Base-by-base conservation (phyloP, 306 rosid genomes). In the Citrullus amarus region DNA sequence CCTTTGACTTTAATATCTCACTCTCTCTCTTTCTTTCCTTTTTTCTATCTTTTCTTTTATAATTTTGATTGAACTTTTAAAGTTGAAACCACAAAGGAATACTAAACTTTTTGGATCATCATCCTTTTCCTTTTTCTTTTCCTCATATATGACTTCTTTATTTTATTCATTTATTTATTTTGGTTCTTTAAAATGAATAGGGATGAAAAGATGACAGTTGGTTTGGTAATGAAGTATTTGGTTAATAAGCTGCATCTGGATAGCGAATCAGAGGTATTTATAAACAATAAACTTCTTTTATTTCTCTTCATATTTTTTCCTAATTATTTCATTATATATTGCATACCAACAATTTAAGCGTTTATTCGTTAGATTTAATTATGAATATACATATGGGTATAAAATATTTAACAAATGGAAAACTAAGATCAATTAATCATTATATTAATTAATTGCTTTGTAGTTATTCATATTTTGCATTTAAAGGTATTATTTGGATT, bases 141-240 rank as follows among this genome's bases (percentile, higher is more conserved):
- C 20, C 43, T 22, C 2, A 8, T 2, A 43, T 43, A 8, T 43
- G 6, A 43, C 2, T 43, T 43, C 2, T 43, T 43, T 9, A 9
- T 43, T 36, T 43, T 6, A 41, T 41, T 41, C 7, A 41, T 41
- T 41, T 41, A 41, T 43, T 43, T 43, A 8, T 43, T 36, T 20
- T 34, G 8, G 4, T 72, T 55, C 53, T 13, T 22, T 5, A 4
- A 41, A 81, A 69, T 51, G 38, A 25, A 17, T 48, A 93, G 98
- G 83, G 99, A 96, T 79, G 97, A 96, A 88, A 91, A 85, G 81
- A 96, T 91, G 97, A 91, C 97, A 69, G 92, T 96, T 83, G 90
- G 98, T 81, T 90, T 91, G 88, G 84, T 96, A 50, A 83, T 88
- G 73, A 96, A 96, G 88, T 96, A 92, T 86, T 85, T 95, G 89